phyloP scores from a whole-genome alignment of 2,329 filamentous ascomycete genomes.

The Furcasterigmium furcatum region DNA sequence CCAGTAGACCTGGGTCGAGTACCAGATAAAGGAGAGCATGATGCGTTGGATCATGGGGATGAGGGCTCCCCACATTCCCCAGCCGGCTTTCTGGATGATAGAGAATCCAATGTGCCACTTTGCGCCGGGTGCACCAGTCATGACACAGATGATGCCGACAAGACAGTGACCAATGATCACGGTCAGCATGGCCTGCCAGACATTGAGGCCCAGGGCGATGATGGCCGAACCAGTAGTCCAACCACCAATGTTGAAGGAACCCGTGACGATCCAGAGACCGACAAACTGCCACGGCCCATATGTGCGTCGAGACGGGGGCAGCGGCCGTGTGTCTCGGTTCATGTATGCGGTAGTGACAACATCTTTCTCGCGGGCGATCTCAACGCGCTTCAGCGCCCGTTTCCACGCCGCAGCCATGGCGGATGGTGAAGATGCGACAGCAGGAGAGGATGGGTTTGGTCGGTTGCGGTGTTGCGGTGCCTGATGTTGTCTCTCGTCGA shows the following conservation, averaged over 20 bases:
- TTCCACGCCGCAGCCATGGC: conserved; percentile 3
- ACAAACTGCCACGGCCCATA: conserved; percentile 28
- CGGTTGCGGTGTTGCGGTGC: too few relatives aligned
- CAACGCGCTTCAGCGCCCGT: conserved; percentile 12
- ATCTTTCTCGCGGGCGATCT: conserved; percentile 18
- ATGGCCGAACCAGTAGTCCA: conserved; percentile 25
- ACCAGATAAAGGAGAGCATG: conserved; percentile 20
- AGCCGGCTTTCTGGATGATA: conserved; percentile 19
- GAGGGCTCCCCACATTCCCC: conserved; percentile 20
- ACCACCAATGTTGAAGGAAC: conserved; percentile 27
- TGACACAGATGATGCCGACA: conserved; percentile 19
- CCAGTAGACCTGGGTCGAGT: conserved; percentile 19
- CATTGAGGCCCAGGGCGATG: conserved; percentile 21
- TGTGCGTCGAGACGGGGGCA: conserved; percentile 21
- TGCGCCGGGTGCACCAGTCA: conserved; percentile 19
- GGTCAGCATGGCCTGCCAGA: conserved; percentile 21
- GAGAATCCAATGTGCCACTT: conserved; percentile 24
- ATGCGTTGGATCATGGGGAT: conserved; percentile 19
- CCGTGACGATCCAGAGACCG: conserved; percentile 26
- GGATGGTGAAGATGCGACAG: background rate
- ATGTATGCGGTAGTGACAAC: conserved; percentile 18
- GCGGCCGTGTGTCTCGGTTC: conserved; percentile 23
- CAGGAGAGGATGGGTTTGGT: background rate
- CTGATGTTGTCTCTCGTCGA: too few relatives aligned
- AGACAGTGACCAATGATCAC: conserved; percentile 18